A percentile compares a stretch with the other conserved stretches of the same genome.
These are phyloP conservation scores for Cystoderma amianthinum DNA, from an alignment of 768 basidiomycete species.

Conservation along the genomic window DNA sequence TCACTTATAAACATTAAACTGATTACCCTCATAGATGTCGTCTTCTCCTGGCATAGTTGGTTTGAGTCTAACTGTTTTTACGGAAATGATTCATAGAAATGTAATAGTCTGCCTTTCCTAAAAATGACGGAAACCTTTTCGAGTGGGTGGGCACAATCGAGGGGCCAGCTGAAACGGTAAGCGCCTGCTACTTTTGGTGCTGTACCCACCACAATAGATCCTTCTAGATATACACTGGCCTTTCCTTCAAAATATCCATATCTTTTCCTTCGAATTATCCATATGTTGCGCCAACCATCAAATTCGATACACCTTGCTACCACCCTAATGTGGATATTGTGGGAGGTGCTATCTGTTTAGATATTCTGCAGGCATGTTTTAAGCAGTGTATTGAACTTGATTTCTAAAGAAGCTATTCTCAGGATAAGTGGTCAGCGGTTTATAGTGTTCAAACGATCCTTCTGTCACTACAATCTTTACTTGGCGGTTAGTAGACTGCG, in stretches of 20 bases:
- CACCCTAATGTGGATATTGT: conserved; percentile 87
- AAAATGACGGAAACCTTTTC: conserved; percentile 78
- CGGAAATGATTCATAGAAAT: background rate
- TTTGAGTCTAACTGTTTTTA: conserved; percentile 6
- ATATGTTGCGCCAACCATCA: conserved; percentile 77
- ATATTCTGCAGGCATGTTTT: conserved; percentile 75
- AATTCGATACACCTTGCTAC: conserved; percentile 85
- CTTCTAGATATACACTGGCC: conserved; percentile 64
- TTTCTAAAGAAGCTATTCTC: conserved; percentile 2
- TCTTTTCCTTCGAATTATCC: conserved; percentile 86
- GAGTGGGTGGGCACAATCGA: conserved; percentile 90
- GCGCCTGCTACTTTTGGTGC: conserved; percentile 14
- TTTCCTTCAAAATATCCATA: conserved; percentile 79
- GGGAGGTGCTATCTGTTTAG: conserved; percentile 75
- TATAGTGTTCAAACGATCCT: conserved; percentile 90
- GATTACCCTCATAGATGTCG: conserved; percentile 58
- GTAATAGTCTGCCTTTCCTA: conserved; percentile 80
- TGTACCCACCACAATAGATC: background rate
- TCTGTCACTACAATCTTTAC: conserved; percentile 78
- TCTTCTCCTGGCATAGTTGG: conserved; percentile 83
- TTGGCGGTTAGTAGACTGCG: conserved; percentile 62
- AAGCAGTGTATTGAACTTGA: background rate
- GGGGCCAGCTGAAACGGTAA: conserved; percentile 69
- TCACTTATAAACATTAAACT: conserved; percentile 1
- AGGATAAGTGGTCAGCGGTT: conserved; percentile 94